Evolutionary conservation across 805 yeast species (phyloP), one percentile per base, ranked within the genome.

Genomic region (Starmerella cellae): DNA sequence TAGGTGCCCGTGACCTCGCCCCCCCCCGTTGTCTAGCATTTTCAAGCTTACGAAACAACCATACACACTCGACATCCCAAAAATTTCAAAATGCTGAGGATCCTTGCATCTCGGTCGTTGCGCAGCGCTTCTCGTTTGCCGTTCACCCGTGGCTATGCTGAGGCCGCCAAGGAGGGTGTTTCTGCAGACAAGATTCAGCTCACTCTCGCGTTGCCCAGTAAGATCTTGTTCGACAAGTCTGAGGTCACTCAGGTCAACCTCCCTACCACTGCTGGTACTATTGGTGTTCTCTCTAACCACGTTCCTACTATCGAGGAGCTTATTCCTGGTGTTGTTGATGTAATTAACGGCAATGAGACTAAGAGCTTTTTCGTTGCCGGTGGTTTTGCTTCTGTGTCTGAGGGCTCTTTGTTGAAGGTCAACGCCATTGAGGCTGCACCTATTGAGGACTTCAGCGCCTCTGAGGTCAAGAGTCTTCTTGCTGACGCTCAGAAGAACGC

Each of bases 201-300:
- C 60, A 81, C 94, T 44, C 75, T 91, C 58, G 88, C 95, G 45
- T 74, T 87, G 57, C 98, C 98, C 53, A 85, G 82, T 53, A 33
- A 34, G 34, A 34, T 50, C 30, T 45, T 55, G 24, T 53, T 42
- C 49, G 40, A 43, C 47, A 45, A 46, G 50, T 30, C 43, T 42
- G 45, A 47, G 65, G 71, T 50, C 42, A 58, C 68, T 60, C 84
- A 91, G 73, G 97, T 91, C 56, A 91, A 91, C 70, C 72, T 91
- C 55, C 98, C 98, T 60, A 93, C 95, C 51, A 73, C 79, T 59
- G 78, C 91, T 54, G 98, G 98, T 64, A 93, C 82, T 62, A 75
- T 88, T 67, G 98, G 98, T 82, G 75, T 91, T 53, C 71, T 91
- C 61, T 95, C 97, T 57, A 80, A 83, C 71, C 98, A 91, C 77